Evolutionary conservation across 306 rosid genomes (phyloP).

Genomic region (Hylodesmum podocarpum): DNA sequence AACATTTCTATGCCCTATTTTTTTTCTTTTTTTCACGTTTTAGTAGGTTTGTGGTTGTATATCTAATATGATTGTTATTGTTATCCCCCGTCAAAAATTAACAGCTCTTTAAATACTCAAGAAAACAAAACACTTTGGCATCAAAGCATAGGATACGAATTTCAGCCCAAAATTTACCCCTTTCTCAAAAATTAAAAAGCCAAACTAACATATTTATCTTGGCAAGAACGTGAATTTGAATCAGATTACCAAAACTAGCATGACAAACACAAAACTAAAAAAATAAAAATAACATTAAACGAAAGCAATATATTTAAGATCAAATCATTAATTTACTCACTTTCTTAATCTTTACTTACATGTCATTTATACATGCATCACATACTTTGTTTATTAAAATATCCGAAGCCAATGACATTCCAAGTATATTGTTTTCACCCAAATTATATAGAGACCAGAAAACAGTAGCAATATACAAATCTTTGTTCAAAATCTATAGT

Average conservation of each 20-base stretch:
- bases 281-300: not conserved
- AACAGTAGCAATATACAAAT: not conserved
- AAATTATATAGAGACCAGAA: not conserved
- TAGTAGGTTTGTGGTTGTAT: no score
- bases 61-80: not conserved
- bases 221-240: no score
- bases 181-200: not conserved
- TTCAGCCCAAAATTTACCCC: not conserved
- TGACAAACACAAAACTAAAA: not conserved
- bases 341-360: not conserved
- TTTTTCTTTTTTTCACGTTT: no score
- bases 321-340: not conserved
- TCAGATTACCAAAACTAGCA: not conserved
- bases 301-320: not conserved
- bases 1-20: no score
- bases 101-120: not conserved
- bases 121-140: not conserved
- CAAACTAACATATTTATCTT: no score
- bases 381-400: conserved; percentile 1
- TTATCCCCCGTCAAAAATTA: not conserved
- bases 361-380: not conserved
- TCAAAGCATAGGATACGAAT: not conserved
- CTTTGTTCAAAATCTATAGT: not conserved
- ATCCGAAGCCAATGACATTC: not conserved
- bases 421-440: not conserved